phyloP scores from a whole-genome alignment of 2,329 filamentous ascomycete species.

The Penicillium capsulatum region DNA sequence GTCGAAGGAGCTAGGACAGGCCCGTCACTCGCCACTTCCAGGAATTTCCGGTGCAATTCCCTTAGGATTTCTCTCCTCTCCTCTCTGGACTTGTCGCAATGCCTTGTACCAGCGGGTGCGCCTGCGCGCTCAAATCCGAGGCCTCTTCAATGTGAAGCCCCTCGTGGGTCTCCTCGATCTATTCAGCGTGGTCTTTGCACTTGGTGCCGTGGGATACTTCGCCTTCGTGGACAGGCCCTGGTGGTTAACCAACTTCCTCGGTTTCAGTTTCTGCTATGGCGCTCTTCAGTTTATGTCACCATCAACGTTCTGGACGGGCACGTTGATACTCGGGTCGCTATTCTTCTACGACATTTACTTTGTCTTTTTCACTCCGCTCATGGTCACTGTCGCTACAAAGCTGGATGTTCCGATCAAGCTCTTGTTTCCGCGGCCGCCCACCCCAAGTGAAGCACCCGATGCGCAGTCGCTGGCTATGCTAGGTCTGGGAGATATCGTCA shows the following conservation, averaged over 20 bases:
- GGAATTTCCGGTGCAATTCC: conserved; percentile 47
- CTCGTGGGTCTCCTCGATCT: conserved; percentile 45
- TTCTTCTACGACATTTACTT: conserved; percentile 93
- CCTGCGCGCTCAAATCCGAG: conserved; percentile 53
- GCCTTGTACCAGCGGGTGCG: conserved; percentile 49
- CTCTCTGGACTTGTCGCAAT: conserved; percentile 50
- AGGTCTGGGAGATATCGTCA: conserved; percentile 86
- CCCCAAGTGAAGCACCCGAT: conserved; percentile 42
- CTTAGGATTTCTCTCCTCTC: conserved; percentile 31
- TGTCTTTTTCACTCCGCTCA: conserved; percentile 52
- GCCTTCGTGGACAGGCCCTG: conserved; percentile 58
- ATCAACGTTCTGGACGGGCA: conserved; percentile 79
- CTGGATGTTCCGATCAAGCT: conserved; percentile 93
- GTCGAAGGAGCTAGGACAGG: conserved; percentile 10
- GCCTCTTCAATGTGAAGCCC: conserved; percentile 43
- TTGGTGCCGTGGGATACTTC: conserved; percentile 61
- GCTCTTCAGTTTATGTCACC: conserved; percentile 81
- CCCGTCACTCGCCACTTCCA: conserved; percentile 49
- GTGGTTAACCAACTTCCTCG: conserved; percentile 79
- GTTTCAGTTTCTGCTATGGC: conserved; percentile 80
- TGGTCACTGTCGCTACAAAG: conserved; percentile 68
- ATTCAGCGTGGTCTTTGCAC: conserved; percentile 55
- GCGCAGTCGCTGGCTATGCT: conserved; percentile 64
- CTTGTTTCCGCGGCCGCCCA: conserved; percentile 66
- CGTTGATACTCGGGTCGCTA: conserved; percentile 68